These are phyloP conservation scores for Lentinula detonsa DNA, from an alignment of 768 basidiomycete species.

Conservation along the genomic window DNA sequence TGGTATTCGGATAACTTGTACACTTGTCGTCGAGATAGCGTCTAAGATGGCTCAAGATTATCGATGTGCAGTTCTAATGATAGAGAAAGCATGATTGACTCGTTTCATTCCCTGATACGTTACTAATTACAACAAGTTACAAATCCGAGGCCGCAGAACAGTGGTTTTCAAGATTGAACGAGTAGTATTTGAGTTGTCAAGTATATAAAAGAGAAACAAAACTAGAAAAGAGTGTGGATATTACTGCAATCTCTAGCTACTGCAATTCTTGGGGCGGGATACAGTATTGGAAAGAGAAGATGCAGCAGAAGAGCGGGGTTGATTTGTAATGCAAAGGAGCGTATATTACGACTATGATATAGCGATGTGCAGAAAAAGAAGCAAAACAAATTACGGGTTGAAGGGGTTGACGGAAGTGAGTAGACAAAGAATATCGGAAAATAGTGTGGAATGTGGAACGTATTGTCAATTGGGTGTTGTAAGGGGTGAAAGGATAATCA, in stretches of 20 bases:
- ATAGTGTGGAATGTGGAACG: background rate
- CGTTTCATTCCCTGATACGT: too few relatives aligned
- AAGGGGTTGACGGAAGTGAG: background rate
- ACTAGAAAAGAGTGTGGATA: background rate
- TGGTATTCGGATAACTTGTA: background rate
- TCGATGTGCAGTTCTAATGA: too few relatives aligned
- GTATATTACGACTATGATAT: background rate
- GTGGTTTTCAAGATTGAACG: background rate
- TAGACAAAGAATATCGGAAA: background rate
- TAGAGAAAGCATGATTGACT: too few relatives aligned
- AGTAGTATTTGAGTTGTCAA: background rate
- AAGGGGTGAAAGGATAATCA: background rate
- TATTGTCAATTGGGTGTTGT: background rate
- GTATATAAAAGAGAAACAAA: conserved; percentile 2
- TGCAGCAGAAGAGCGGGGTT: background rate
- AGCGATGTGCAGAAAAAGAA: background rate
- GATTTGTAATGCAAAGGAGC: background rate
- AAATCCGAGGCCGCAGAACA: too few relatives aligned
- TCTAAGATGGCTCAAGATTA: too few relatives aligned
- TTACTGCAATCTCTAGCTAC: background rate
- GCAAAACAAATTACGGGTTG: background rate
- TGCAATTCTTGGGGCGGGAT: background rate
- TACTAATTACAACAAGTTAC: too few relatives aligned
- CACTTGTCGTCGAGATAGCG: background rate
- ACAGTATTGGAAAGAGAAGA: background rate